Base-by-base conservation (phyloP, 257 asterid species). In the Cynanchum wilfordii region DNA sequence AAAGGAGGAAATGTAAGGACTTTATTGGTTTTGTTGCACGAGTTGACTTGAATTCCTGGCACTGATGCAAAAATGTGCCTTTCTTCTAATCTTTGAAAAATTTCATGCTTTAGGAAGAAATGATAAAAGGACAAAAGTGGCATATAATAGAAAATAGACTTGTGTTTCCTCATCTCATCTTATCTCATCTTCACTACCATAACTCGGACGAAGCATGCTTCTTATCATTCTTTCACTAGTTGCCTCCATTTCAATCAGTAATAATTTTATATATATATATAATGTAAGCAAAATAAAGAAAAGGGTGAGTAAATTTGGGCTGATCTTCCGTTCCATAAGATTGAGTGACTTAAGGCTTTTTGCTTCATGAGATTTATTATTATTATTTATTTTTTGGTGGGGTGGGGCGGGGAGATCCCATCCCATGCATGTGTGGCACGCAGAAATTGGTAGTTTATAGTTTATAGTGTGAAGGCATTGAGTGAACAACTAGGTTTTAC, bases 401-500 rank as follows among this genome's bases (percentile, higher is more conserved):
- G 40, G 40, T 36, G 40, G 38, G 38, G 38, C 5, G 40, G 40
- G n/a, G 52, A 74, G 63, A 70, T 77, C 70, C 71, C 78, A 81
- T 33, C 38, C 38, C 38, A 3, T 33, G 38, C 38, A 33, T 74
- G 80, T 59, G 78, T 57, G 62, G 71, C 77, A 56, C 45, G 33
- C 24, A 38, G 63, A 25, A 20, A 30, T 19, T 12, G 63, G 40
- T 19, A 58, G 40, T 58, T 58, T 58, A 42, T 42, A 7, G 10
- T 42, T 42, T 7, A 0, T 58, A 27, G 70, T 47, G 63, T 54
- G 82, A 72, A 78, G 80, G 69, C 40, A 76, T 68, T 38, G 77
- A 73, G 74, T 76, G 70, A 75, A 69, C 70, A 50, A 77, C 5
- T 58, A 2, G 38, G 69, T 78, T 42, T 42, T 74, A 73, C 68